A percentile compares a stretch with the other conserved stretches of the same genome.
These are phyloP conservation scores for Gaeumannomyces sp. DNA, from an alignment of 2,329 filamentous ascomycete species.

Conservation along the genomic window DNA sequence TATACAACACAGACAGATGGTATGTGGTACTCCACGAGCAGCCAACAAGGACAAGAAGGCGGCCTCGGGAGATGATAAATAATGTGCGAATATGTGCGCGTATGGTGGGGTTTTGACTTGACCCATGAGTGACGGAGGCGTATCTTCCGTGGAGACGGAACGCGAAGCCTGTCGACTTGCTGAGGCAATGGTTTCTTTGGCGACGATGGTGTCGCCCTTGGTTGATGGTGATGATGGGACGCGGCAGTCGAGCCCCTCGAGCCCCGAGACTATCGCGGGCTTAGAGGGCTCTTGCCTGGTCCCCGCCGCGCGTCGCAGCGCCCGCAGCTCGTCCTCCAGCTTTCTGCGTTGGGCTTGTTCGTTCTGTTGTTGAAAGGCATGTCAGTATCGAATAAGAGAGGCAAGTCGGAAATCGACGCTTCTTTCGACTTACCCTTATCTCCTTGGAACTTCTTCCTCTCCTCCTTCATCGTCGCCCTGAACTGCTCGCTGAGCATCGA, in stretches of 20 bases:
- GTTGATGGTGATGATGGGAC: neutral
- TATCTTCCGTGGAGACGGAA: neutral
- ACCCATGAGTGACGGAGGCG: neutral
- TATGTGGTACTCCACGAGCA: neutral
- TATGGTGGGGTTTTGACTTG: neutral
- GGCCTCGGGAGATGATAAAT: neutral
- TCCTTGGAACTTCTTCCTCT: slow-evolving; percentile 53
- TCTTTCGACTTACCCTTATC: slow-evolving; percentile 34
- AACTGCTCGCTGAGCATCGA: slow-evolving; percentile 52
- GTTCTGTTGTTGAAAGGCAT: slow-evolving; percentile 30
- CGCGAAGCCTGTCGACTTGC: neutral
- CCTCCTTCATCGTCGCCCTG: slow-evolving; percentile 48
- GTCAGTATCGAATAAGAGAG: slow-evolving; percentile 21
- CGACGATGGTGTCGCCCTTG: neutral
- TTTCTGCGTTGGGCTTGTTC: slow-evolving; percentile 42
- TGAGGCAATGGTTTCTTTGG: neutral
- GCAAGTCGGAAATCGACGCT: neutral
- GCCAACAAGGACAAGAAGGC: neutral
- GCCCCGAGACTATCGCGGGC: slow-evolving; percentile 25
- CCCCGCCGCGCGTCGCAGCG: slow-evolving; percentile 36
- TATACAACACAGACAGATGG: neutral
- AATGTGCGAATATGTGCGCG: neutral
- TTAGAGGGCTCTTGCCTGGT: slow-evolving; percentile 37
- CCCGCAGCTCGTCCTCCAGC: slow-evolving; percentile 44
- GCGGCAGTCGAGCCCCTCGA: neutral